Base-by-base conservation (phyloP, 805 yeast genomes). In the Wickerhamiella alocasiicola region DNA sequence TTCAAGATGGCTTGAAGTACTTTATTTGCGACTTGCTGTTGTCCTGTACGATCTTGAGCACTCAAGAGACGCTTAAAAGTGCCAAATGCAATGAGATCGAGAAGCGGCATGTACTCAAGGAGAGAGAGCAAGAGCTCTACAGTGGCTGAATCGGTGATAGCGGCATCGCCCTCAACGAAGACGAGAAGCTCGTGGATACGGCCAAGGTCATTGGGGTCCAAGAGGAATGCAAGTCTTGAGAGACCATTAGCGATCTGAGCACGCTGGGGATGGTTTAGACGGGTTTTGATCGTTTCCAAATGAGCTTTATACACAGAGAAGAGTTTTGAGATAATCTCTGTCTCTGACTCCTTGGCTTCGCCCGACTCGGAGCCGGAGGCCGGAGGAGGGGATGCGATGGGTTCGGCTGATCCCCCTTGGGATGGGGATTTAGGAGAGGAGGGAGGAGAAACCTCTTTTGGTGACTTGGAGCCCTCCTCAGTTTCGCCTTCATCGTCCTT, bases 1-100 rank as follows among this genome's bases (percentile, higher is more conserved):
- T 54, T 54, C 27, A 82, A 55, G 2, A 82, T 54, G 33, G 72
- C 70, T 45, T 74, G 70, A 5, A 82, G 64, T 6, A 87, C 78
- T 26, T 68, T 74, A 28, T 70, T 56, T 13, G 88, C 70, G 9
- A 82, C 68, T 11, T 67, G 57, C 42, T 68, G 72, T 52, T 78
- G 82, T 9, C 75, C 64, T 1, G 60, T 54, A 4, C 56, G 49
- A 19, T 72, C 67, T 50, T 77, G 78, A 9, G 74, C 60, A 16
- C 67, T 63, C 38, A 74, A 71, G 49, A 84, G 68, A 9, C 65
- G 65, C 44, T 65, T 64, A 56, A 72, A 80, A 47, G 66, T 66
- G 3, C 70, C 59, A 42, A 76, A 55, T 16, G 53, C 46, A 26
- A 66, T 52, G 3, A 63, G 59, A 9, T 50, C 52, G 5, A 56